Base-by-base conservation (phyloP, 768 basidiomycete species). In the Pleurotus ostreatus region DNA sequence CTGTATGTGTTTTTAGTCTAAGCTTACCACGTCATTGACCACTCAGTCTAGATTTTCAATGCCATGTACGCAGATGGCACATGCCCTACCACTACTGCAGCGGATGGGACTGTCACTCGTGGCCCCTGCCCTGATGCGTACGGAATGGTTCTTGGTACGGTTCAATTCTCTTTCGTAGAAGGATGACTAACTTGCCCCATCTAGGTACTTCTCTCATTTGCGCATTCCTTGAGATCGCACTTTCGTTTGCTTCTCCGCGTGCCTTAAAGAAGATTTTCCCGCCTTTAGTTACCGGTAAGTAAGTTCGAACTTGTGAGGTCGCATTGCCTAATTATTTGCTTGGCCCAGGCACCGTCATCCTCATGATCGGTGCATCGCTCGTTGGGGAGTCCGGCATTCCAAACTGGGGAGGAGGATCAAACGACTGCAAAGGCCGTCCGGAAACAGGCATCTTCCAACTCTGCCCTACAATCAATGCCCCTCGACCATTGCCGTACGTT, bases 381-480 rank as follows among this genome's bases (percentile, higher is more conserved):
- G 78, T 94, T 49, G 90, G 89, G 40, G 70, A 75, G 1, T 88
- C 86, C 5, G 91, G 91, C 2, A 81, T 88, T 44, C 78, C 79
- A 8, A 84, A 92, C 68, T 94, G 92, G 92, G 92, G 86, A 43
- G 91, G 91, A 30, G 91, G 92, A 13, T 84, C 86, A 5, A 91
- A 89, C 59, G 78, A 78, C 57, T 94, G 92, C 66, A 71, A 76
- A 46, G 58, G 58, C 3, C 77, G 82, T n/a, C 89, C 88, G 1
- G 71, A 72, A 2, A 79, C 75, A 5, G 88, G 89, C 1, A 78
- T 87, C 55, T 92, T 88, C 66, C 67, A 73, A 56, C 73, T 90
- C 1, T 94, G 91, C 62, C 92, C 89, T 0, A 84, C 79, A 11
- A 88, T 84, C 46, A 69, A 71, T 26, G 88, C 89, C 6, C 89